Evolutionary conservation across 179 eudicot species (phyloP).

Genomic region (Nepenthes alata): DNA sequence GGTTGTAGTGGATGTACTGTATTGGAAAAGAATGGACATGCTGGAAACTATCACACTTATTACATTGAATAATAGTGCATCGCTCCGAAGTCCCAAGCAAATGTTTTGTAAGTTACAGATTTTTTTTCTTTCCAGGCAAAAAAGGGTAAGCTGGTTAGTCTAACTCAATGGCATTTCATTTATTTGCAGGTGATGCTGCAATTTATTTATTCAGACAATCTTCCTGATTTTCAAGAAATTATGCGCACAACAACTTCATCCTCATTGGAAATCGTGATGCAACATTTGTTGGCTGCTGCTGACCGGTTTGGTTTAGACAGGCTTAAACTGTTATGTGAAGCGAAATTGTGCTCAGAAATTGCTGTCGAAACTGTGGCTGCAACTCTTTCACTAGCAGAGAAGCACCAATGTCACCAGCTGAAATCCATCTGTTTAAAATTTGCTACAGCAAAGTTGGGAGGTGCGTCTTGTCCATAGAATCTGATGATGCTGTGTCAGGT

Average conservation of each 20-base stretch:
- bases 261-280: conserved; percentile 51
- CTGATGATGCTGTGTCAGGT: conserved; percentile 43
- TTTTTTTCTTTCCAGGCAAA: neutral
- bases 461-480: conserved; percentile 62
- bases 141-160: neutral
- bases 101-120: too few relatives aligned
- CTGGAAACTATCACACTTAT: too few relatives aligned
- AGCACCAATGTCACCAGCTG: conserved; percentile 59
- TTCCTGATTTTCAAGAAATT: conserved; percentile 56
- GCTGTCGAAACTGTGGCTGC: conserved; percentile 59
- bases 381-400: conserved; percentile 79
- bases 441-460: conserved; percentile 83
- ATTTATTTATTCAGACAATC: conserved; percentile 60
- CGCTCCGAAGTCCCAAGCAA: too few relatives aligned
- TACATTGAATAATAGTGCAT: too few relatives aligned
- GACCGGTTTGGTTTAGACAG: conserved; percentile 80
- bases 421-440: conserved; percentile 72
- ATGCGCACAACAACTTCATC: conserved; percentile 38
- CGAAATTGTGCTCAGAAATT: conserved; percentile 61
- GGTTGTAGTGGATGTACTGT: too few relatives aligned
- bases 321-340: conserved; percentile 65
- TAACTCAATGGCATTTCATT: conserved; percentile 8
- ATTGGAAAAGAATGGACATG: too few relatives aligned
- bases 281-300: conserved; percentile 87
- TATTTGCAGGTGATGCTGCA: conserved; percentile 63